Evolutionary conservation across 176 grass and related monocot genomes (phyloP).

Genomic region (Cenchrus americanus): DNA sequence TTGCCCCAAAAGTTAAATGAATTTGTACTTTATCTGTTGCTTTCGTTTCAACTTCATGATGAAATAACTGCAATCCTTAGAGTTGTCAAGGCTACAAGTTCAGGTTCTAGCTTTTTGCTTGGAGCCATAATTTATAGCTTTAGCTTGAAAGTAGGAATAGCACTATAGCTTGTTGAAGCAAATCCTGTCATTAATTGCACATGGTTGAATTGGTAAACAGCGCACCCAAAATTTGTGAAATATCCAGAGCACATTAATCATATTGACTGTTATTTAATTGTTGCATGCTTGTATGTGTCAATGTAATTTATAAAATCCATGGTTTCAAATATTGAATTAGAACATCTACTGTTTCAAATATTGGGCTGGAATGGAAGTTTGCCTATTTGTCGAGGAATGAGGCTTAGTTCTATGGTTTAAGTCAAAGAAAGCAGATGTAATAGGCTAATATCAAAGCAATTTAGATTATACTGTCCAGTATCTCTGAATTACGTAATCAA

Average conservation of each 20-base stretch:
- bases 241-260: background rate
- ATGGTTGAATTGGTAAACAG: slow-evolving; percentile 4
- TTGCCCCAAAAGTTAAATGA: background rate
- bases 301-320: slow-evolving; percentile 19
- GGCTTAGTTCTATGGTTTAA: slow-evolving; percentile 18
- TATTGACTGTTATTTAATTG: background rate
- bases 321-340: background rate
- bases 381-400: background rate
- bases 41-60: background rate
- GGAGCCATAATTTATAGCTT: slow-evolving; percentile 4
- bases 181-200: background rate
- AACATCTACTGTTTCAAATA: slow-evolving; percentile 5
- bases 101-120: slow-evolving; percentile 32
- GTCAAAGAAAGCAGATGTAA: background rate
- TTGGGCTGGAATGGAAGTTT: background rate
- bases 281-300: background rate
- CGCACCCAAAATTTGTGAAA: background rate
- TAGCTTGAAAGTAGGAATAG: slow-evolving; percentile 16
- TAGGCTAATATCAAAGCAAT: background rate
- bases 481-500: background rate
- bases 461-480: background rate
- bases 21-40: slow-evolving; percentile 1
- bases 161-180: background rate
- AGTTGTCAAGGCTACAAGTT: background rate
- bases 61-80: slow-evolving; percentile 12